Evolutionary conservation across 139 green algal genomes (phyloP).

Genomic region (Chlorella ohadii): DNA sequence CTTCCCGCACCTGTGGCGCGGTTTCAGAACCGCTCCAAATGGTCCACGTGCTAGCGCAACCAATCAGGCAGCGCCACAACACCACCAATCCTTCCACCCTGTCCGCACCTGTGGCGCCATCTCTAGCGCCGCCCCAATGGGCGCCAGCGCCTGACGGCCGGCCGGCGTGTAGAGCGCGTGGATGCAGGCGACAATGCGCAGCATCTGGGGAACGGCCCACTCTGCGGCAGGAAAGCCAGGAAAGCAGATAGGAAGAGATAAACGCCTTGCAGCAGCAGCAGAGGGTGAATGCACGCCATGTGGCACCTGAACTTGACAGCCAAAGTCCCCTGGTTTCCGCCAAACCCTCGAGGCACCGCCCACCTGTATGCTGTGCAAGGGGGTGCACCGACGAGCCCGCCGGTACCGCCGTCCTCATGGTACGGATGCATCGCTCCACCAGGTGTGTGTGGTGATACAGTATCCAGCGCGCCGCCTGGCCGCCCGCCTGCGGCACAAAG

Average conservation of each 20-base stretch:
- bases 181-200: conserved; percentile 53
- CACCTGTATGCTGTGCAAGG: conserved; percentile 27
- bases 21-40: too few relatives aligned
- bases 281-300: too few relatives aligned
- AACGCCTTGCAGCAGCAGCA: too few relatives aligned
- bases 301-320: too few relatives aligned
- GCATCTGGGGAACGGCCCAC: conserved; percentile 44
- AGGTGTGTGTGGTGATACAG: conserved; percentile 80
- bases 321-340: too few relatives aligned
- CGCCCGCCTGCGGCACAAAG: conserved; percentile 27
- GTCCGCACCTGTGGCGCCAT: conserved; percentile 56
- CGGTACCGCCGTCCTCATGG: conserved; percentile 23
- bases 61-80: too few relatives aligned
- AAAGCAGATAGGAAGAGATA: too few relatives aligned
- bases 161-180: conserved; percentile 59
- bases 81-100: too few relatives aligned
- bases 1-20: too few relatives aligned
- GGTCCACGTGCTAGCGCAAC: too few relatives aligned
- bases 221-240: too few relatives aligned
- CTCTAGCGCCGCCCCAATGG: conserved; percentile 41
- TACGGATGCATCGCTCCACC: conserved; percentile 66
- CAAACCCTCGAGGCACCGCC: too few relatives aligned
- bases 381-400: conserved; percentile 18
- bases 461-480: conserved; percentile 56
- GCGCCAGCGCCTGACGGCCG: conserved; percentile 41